Evolutionary conservation across 768 basidiomycete genomes (phyloP), one percentile per base, ranked within the genome.

Genomic region (Russula earlei): DNA sequence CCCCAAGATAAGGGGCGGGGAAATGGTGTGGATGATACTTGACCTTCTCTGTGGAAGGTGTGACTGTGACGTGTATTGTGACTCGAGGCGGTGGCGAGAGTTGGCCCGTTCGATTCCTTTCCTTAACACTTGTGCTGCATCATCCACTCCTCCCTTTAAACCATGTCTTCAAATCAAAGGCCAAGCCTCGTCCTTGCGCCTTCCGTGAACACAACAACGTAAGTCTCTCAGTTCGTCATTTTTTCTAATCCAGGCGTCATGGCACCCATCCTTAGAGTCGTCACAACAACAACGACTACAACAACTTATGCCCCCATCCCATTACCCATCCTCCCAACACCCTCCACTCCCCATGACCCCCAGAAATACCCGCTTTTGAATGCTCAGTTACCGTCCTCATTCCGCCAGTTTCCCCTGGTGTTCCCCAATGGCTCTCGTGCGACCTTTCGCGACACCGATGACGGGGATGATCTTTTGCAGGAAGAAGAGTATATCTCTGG

Each of bases 231-330:
- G 27, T 55, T 15, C 25, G 11, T 38, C 37, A 33, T 34, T 15
- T 15, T 24, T 38, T 4, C 14, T 4, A 12, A 1, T 37, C n/a
- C 24, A 33, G n/a, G 4, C 40, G 1, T 43, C 7, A 31, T 60
- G 49, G 61, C 49, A 40, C 52, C 37, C 45, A 31, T 41, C 51
- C 46, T 40, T 20, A 92, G 90, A 52, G 87, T 92, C 64, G 85
- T 89, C 63, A 92, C 90, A 47, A 91, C 87, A n/a, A 92, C 91
- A 1, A 90, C 87, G 0, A 92, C 91, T 2, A 92, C 90, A 1
- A 92, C 91, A 2, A 82, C 85, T 11, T 91, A 92, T 72, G 85
- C 90, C 53, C 90, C 90, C n/a, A 90, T 92, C 60, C 84, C 81
- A 37, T 68, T 92, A 2, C 90, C 90, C 1, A 71, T 84, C 8